Base-by-base conservation (phyloP, 371 early-diverging fungal species). In the Zancudomyces culisetae region DNA sequence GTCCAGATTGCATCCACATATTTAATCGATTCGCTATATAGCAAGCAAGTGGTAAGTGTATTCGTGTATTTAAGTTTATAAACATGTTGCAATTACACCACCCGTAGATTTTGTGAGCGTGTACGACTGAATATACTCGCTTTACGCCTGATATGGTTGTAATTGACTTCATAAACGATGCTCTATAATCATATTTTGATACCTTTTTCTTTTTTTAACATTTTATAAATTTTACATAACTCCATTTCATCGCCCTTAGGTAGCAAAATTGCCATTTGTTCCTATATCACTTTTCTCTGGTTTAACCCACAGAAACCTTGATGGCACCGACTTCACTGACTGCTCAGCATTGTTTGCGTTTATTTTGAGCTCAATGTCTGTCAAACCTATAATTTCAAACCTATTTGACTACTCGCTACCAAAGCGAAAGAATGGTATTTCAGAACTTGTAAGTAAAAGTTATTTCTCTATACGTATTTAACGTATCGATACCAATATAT, bases 211-310 rank as follows among this genome's bases (percentile, higher is more conserved):
- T 35, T 35, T 35, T 35, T 35, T 35, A n/a, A n/a, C n/a, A n/a
- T n/a, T n/a, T n/a, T 13, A 40, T 40, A 13, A 40, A 40, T 13
- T n/a, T 40, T 40, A 40, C n/a, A 13, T 40, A 13, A 13, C 40
- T 13, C n/a, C 40, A 40, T 40, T 40, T 13, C 13, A 40, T n/a
- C 13, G n/a, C n/a, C 24, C 24, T n/a, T 27, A 48, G 48, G 54
- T 54, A 4, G 54, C 54, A 24, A 54, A 51, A 49, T 22, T 54
- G 20, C 55, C 55, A 27, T 54, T 54, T 54, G 39, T 39, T 24
- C 55, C 55, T 2, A 15, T 54, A 27, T 20, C 19, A 15, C 21
- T 54, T 18, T 46, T 54, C 49, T 40, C 27, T n/a, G 54, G 55
- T 3, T 6, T 54, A 2, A 54, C 49, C 18, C 55, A 54, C 20